These are phyloP conservation scores for Isoetes engelmannii DNA, from an alignment of 83 land plant genomes.

Conservation along the genomic window DNA sequence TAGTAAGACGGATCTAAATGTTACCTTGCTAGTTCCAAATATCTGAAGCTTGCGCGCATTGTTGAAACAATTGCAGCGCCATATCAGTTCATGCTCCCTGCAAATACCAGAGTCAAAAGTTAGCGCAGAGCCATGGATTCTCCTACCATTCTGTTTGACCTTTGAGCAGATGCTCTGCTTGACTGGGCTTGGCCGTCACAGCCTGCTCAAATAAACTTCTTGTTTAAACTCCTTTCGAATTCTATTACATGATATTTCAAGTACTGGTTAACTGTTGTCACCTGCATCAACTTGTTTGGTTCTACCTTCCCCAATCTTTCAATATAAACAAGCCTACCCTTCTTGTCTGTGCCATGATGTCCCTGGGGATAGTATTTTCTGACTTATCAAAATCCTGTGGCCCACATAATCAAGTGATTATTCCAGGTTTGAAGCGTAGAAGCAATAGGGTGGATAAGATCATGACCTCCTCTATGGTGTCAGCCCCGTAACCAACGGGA, in stretches of 20 bases:
- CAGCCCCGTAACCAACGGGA: conserved; percentile 29
- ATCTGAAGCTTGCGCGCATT: too few relatives aligned
- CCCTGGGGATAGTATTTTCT: conserved; percentile 64
- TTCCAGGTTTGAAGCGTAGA: conserved; percentile 26
- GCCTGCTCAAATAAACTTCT: too few relatives aligned
- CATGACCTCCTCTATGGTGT: conserved; percentile 26
- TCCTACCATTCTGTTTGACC: too few relatives aligned
- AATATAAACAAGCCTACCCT: conserved; percentile 61
- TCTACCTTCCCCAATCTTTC: conserved; percentile 56
- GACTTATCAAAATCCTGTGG: conserved; percentile 49
- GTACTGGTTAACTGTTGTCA: conserved; percentile 50
- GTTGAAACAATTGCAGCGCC: too few relatives aligned
- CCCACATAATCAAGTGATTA: conserved; percentile 22
- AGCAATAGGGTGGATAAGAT: not conserved
- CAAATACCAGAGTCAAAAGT: too few relatives aligned
- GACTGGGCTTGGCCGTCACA: too few relatives aligned
- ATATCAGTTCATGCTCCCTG: too few relatives aligned
- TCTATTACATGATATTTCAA: conserved; percentile 51
- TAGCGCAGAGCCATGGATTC: too few relatives aligned
- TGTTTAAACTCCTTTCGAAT: conserved; percentile 47
- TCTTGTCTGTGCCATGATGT: conserved; percentile 59
- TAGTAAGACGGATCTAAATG: too few relatives aligned
- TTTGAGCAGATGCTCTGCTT: too few relatives aligned
- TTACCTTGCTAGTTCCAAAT: too few relatives aligned
- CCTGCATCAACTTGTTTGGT: conserved; percentile 32